These are phyloP conservation scores for Pestalotiopsis sp. DNA, from an alignment of 2,329 filamentous ascomycete species.

Conservation along the genomic window DNA sequence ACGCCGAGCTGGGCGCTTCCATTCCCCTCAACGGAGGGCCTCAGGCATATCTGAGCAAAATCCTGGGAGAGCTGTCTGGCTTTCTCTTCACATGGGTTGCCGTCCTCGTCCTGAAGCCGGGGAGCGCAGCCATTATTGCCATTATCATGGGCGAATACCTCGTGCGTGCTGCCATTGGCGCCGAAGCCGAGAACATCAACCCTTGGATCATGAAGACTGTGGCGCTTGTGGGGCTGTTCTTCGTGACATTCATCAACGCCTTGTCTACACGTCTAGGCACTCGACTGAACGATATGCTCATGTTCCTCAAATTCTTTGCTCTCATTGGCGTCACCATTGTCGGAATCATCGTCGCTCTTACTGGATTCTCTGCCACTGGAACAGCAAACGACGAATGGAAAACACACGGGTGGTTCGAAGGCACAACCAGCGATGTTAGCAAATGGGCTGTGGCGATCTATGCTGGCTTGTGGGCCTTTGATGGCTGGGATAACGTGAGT, in stretches of 20 bases:
- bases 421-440: conserved; percentile 77
- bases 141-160: conserved; percentile 99
- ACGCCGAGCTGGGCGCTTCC: conserved; percentile 92
- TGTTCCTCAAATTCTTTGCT: conserved; percentile 96
- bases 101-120: conserved; percentile 91
- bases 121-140: conserved; percentile 88
- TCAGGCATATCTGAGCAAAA: conserved; percentile 93
- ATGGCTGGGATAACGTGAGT: conserved; percentile 97
- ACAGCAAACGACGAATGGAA: conserved; percentile 85
- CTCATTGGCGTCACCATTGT: conserved; percentile 84
- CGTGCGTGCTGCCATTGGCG: conserved; percentile 83
- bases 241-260: conserved; percentile 86
- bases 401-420: conserved; percentile 82
- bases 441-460: conserved; percentile 94
- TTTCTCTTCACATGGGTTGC: conserved; percentile 98
- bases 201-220: conserved; percentile 91
- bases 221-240: conserved; percentile 72
- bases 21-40: conserved; percentile 95
- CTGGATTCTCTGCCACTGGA: conserved; percentile 78
- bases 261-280: conserved; percentile 88
- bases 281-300: conserved; percentile 85
- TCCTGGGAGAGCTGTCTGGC: conserved; percentile 89
- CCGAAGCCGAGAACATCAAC: conserved; percentile 80
- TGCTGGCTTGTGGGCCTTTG: conserved; percentile 95
- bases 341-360: conserved; percentile 86